phyloP scores from a whole-genome alignment of 1,139 yeast species.

The Magnusiomyces ingens region DNA sequence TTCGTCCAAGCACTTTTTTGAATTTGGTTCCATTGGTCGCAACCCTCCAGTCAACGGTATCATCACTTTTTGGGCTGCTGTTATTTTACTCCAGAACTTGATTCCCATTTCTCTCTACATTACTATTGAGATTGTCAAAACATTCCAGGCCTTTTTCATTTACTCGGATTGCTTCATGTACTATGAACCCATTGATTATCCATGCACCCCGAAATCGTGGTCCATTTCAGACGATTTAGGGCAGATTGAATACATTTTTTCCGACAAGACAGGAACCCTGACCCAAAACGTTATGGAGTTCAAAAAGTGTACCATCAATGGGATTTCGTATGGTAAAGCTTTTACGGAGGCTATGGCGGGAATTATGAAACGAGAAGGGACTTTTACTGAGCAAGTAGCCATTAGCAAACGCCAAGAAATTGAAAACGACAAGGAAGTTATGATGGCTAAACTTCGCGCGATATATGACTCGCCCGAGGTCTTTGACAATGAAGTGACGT shows the following conservation, averaged over 20 bases:
- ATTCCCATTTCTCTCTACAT: constrained; percentile 91
- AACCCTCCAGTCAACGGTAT: constrained; percentile 74
- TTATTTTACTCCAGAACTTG: constrained; percentile 79
- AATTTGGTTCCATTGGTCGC: constrained; percentile 55
- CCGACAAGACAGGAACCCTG: constrained; percentile 94
- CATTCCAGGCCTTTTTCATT: constrained; percentile 86
- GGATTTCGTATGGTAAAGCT: constrained; percentile 83
- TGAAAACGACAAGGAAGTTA: constrained; percentile 50
- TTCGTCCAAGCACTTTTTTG: constrained; percentile 63
- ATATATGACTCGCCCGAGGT: constrained; percentile 53
- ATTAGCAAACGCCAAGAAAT: constrained; percentile 48
- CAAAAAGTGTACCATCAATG: constrained; percentile 83
- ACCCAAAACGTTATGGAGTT: constrained; percentile 97
- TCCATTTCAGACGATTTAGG: constrained; percentile 97
- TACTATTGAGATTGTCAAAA: constrained; percentile 86
- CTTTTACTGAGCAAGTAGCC: constrained; percentile 63
- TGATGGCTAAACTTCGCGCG: constrained; percentile 50
- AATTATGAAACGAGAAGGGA: constrained; percentile 73
- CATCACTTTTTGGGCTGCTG: constrained; percentile 79
- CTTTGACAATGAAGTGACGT: constrained; percentile 57
- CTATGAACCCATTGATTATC: constrained; percentile 76
- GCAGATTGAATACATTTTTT: constrained; percentile 89
- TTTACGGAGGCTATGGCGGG: constrained; percentile 96
- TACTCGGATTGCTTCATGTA: constrained; percentile 82
- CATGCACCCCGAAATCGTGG: constrained; percentile 96